These are phyloP conservation scores for Pseudocercospora vitis DNA, from an alignment of 2,329 filamentous ascomycete species.

Conservation along the genomic window DNA sequence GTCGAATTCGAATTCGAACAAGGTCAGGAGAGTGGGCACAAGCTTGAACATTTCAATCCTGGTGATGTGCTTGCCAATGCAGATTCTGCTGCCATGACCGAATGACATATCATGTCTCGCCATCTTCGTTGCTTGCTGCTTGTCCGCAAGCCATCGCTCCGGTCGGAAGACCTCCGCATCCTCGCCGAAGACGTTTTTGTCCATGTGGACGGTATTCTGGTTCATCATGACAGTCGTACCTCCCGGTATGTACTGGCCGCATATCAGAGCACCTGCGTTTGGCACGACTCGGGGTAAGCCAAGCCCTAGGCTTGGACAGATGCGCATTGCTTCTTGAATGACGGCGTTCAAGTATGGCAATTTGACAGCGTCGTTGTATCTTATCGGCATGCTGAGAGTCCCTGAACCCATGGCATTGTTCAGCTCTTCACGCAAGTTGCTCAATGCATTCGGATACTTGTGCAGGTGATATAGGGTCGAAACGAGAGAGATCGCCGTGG, in stretches of 20 bases:
- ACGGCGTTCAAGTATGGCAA: slow-evolving; percentile 9
- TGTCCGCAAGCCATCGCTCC: slow-evolving; percentile 11
- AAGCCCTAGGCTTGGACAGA: slow-evolving; percentile 3
- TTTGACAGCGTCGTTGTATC: slow-evolving; percentile 1
- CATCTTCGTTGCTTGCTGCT: slow-evolving; percentile 7
- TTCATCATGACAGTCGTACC: slow-evolving; percentile 12
- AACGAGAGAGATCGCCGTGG: slow-evolving; percentile 5
- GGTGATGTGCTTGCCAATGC: slow-evolving; percentile 16
- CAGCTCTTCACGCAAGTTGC: background rate
- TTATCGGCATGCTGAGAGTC: background rate
- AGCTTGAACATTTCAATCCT: slow-evolving; percentile 15
- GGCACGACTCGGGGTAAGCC: slow-evolving; percentile 9
- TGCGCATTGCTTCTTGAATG: slow-evolving; percentile 6
- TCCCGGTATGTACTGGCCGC: background rate
- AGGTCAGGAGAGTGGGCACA: slow-evolving; percentile 7
- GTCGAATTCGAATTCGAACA: slow-evolving; percentile 12
- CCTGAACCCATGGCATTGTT: background rate
- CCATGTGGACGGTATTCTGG: slow-evolving; percentile 6
- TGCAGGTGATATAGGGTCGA: slow-evolving; percentile 8
- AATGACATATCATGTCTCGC: slow-evolving; percentile 12
- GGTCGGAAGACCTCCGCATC: slow-evolving; percentile 12
- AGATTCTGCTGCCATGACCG: slow-evolving; percentile 13
- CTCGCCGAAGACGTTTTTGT: slow-evolving; percentile 11
- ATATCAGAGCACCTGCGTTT: background rate
- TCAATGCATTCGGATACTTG: background rate